A percentile compares a stretch with the other conserved stretches of the same genome.
phyloP scores from a whole-genome alignment of 2,329 filamentous ascomycete genomes.

The Pseudogymnoascus sp. region DNA sequence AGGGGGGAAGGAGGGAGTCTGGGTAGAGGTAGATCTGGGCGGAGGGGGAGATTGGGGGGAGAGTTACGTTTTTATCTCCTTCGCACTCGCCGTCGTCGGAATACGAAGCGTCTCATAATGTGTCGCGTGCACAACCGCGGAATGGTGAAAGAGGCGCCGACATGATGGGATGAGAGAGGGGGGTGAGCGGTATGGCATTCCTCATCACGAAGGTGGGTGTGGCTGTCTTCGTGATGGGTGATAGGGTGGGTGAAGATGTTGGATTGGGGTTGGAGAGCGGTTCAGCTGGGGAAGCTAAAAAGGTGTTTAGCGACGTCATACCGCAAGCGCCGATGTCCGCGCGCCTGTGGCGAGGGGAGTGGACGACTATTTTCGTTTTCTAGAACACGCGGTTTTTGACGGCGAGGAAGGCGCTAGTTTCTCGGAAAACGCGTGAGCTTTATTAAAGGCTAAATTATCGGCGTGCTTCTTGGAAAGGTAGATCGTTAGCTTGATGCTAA shows the following conservation, averaged over 20 bases:
- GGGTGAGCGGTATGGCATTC: slow-evolving; percentile 49
- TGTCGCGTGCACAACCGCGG: slow-evolving; percentile 38
- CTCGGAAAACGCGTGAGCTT: neutral
- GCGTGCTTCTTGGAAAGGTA: neutral
- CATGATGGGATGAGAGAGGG: slow-evolving; percentile 30
- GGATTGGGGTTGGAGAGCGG: neutral
- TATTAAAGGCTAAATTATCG: neutral
- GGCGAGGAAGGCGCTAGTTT: neutral
- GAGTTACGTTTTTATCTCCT: slow-evolving; percentile 78
- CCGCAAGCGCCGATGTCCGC: neutral
- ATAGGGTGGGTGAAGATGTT: neutral
- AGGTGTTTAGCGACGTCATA: neutral
- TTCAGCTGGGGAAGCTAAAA: neutral
- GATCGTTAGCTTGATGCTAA: neutral
- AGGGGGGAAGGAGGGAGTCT: neutral
- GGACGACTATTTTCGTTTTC: neutral
- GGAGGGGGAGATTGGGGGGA: neutral
- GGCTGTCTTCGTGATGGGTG: neutral
- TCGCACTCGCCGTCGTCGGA: slow-evolving; percentile 57
- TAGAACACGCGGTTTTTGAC: neutral
- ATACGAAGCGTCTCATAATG: slow-evolving; percentile 81
- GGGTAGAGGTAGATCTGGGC: neutral
- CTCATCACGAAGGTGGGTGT: slow-evolving; percentile 43
- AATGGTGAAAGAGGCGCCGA: slow-evolving; percentile 29
- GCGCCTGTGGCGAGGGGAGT: neutral